Base-by-base conservation (phyloP, 345 rosid species). In the Citrus maxima region DNA sequence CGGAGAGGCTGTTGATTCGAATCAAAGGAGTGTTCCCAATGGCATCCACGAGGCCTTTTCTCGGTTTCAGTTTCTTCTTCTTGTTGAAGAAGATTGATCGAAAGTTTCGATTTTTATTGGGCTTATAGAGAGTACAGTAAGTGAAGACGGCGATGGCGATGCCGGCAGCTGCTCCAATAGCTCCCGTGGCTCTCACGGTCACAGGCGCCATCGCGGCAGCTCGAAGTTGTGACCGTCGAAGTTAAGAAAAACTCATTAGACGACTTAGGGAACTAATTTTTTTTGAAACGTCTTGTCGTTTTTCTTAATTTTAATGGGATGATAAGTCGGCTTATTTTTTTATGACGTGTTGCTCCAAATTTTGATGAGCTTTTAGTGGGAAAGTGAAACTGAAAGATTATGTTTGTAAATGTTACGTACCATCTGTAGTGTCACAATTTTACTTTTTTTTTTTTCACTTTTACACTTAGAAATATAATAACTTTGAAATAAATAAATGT, bases 21-120 rank as follows among this genome's bases (percentile, higher is more conserved):
- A 94, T 93, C 88, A 96, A 80, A 63, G 95, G 98, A 73, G 99
- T 91, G 81, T 89, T 89, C 0, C 99, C 99, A 80, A 96, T 71
- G 55, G 98, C 94, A 66, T 77, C 92, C 13, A 93, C 68, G 22
- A 94, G 75, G 25, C 99, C 98, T 25, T 76, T 84, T 82, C 86
- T 81, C 37, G 65, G 59, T 16, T 71, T 79, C 72, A 72, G 42
- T 81, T 85, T 88, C 84, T 82, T 84, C 85, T 81, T 83, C 82
- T 79, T 84, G 75, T 79, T 56, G 70, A 71, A 81, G n/a, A 76
- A 72, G 24, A 34, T 54, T 18, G 22, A 49, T 25, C 59, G n/a
- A 0, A 64, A 75, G 42, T 10, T 71, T 35, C 65, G 55, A 79
- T 71, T 77, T 49, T 58, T 86, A 79, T 71, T 72, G 8, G 81